These are phyloP conservation scores for Trichoderma harzianum DNA, from an alignment of 2,329 filamentous ascomycete species.

Conservation along the genomic window DNA sequence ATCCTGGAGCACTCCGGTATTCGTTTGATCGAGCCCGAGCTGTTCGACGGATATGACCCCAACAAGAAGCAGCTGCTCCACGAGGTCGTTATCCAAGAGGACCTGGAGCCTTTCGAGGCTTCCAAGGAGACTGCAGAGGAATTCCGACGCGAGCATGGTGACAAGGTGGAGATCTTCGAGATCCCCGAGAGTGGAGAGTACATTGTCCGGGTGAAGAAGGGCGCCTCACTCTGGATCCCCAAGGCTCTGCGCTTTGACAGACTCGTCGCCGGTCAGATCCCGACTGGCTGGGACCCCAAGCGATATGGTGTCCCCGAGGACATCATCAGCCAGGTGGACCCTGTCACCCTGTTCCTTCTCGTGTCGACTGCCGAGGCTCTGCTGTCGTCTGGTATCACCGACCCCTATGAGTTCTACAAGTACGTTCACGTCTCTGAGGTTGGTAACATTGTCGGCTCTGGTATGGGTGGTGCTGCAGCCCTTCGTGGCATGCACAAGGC, in stretches of 20 bases:
- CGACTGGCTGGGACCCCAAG: constrained; percentile 95
- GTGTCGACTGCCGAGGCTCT: constrained; percentile 91
- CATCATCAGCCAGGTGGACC: constrained; percentile 96
- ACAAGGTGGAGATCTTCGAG: constrained; percentile 97
- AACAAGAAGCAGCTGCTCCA: constrained; percentile 98
- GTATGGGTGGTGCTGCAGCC: constrained; percentile 92
- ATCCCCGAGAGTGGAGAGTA: constrained; percentile 91
- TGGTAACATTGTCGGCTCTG: constrained; percentile 96
- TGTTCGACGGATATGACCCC: constrained; percentile 95
- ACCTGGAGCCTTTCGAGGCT: constrained; percentile 93
- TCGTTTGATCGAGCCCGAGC: constrained; percentile 92
- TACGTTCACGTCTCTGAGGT: constrained; percentile 98
- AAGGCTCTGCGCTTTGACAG: constrained; percentile 97
- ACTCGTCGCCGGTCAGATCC: constrained; percentile 93
- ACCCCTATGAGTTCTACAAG: constrained; percentile 99
- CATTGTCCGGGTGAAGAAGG: constrained; percentile 92
- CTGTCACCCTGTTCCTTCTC: constrained; percentile 90
- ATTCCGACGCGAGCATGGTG: constrained; percentile 94
- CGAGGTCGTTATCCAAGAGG: constrained; percentile 95
- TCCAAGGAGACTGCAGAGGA: constrained; percentile 97
- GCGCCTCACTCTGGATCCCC: constrained; percentile 88
- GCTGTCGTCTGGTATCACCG: constrained; percentile 89
- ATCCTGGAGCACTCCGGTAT: constrained; percentile 97
- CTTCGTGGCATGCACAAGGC: constrained; percentile 98
- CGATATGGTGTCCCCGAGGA: constrained; percentile 95